Conservation (phyloP, 176 grass and related monocot genomes). For the Rhynchospora pubera region DNA sequence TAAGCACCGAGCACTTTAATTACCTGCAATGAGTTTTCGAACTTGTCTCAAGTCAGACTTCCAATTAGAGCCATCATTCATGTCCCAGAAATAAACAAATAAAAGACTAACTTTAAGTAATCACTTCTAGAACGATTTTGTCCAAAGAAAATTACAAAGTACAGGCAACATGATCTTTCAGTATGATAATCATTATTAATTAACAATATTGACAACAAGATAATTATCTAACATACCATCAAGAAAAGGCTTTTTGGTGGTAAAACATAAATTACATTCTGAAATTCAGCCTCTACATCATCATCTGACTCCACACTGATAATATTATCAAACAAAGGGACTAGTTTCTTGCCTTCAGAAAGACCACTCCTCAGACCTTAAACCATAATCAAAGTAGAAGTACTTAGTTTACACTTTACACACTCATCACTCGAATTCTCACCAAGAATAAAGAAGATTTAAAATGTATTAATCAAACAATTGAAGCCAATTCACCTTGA, state of each 20-base stretch:
- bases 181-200: not conserved
- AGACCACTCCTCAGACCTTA: constrained; percentile 30
- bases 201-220: constrained; percentile 16
- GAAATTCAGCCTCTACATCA: constrained; percentile 55
- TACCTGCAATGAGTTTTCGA: constrained; percentile 70
- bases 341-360: constrained; percentile 19
- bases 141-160: constrained; percentile 3
- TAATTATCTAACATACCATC: constrained; percentile 49
- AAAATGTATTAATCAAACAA: constrained; percentile 8
- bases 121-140: not conserved
- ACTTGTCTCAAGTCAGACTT: constrained; percentile 72
- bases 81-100: constrained; percentile 28
- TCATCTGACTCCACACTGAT: constrained; percentile 43
- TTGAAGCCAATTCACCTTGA: constrained; percentile 34
- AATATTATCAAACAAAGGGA: constrained; percentile 57
- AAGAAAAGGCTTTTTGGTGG: constrained; percentile 57
- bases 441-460: not conserved
- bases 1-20: not conserved
- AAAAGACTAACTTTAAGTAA: not conserved
- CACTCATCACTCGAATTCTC: not conserved
- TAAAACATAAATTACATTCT: constrained; percentile 49
- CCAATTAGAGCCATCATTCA: constrained; percentile 27
- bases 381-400: not conserved
- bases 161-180: not conserved
- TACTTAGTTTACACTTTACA: not conserved